Evolutionary conservation across 768 basidiomycete genomes (phyloP).

Genomic region (Amanita exitialis): DNA sequence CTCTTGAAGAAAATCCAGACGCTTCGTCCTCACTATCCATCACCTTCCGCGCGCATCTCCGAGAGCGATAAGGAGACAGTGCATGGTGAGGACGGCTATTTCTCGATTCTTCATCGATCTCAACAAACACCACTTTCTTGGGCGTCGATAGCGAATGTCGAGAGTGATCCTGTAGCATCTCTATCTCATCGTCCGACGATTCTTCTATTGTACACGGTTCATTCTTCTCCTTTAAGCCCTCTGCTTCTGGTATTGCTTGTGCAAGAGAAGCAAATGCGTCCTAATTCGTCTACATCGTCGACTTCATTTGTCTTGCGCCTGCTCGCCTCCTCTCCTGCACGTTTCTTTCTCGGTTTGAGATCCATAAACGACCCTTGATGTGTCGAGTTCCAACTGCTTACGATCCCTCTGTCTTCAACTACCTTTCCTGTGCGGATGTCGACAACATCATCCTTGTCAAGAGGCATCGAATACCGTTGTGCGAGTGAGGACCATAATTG

Average conservation of each 20-base stretch:
- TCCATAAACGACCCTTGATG: conserved; percentile 44
- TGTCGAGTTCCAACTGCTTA: conserved; percentile 28
- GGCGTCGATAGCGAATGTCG: no score
- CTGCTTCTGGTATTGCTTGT: no score
- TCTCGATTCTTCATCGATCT: no score
- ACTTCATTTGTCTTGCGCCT: conserved; percentile 39
- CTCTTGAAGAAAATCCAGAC: no score
- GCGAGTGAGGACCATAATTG: conserved; percentile 61
- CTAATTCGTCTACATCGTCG: conserved; percentile 50
- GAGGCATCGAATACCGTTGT: conserved; percentile 50
- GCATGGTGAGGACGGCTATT: no score
- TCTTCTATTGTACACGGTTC: no score
- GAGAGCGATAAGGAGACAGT: no score
- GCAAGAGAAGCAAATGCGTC: conserved; percentile 28
- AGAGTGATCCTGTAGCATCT: neutral
- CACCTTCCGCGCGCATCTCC: no score
- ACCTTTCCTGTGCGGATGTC: conserved; percentile 53
- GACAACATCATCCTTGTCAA: conserved; percentile 76
- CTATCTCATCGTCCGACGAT: conserved; percentile 42
- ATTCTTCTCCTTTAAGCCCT: no score
- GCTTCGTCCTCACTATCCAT: neutral
- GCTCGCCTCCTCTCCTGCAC: conserved; percentile 34
- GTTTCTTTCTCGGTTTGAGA: conserved; percentile 16
- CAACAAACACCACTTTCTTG: no score
- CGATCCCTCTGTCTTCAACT: conserved; percentile 60